Evolutionary conservation across 768 basidiomycete genomes (phyloP), one percentile per base, ranked within the genome.

Genomic region (Mycena rosella): DNA sequence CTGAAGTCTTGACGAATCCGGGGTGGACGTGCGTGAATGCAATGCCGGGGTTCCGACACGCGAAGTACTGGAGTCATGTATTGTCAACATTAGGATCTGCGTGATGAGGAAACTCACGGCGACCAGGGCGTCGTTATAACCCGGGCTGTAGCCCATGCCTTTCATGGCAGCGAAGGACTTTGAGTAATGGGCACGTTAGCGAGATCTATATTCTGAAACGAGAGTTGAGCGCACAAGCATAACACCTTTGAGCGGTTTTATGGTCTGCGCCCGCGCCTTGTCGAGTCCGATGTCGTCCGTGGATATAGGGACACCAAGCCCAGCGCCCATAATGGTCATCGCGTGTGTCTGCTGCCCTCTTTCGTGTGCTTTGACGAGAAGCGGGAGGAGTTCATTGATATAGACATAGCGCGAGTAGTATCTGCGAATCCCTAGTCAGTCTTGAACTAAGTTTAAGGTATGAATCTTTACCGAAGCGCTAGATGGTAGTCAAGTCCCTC

Each of bases 371-470:
- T 72, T 76, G 40, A 56, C 61, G 17, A 82, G 72, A 6, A 77
- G 64, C 13, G 80, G 80, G 22, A 79, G 58, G 7, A 82, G 67
- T 44, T 79, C 81, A 42, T 78, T 54, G 51, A 75, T 72, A 65
- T 80, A 78, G 64, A 78, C 77, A 76, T 77, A 80, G 14, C 81
- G 72, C 29, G 77, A 68, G 62, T 81, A 82, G 62, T 79, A 80
- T 51, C 60, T 61, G 11, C 26, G 22, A 40, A 24, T 14, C 10
- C 13, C 7, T 13, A 13, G 32, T 34, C 32, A 34, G 13, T 34
- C 32, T 34, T 34, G 32, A 34, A n/a, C n/a, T n/a, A n/a, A n/a
- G n/a, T n/a, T n/a, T n/a, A n/a, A n/a, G n/a, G n/a, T n/a, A 34
- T 6, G 11, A 29, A 14, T 26, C 48, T 9, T n/a, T 26, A 51